Evolutionary conservation across 1,139 yeast genomes (phyloP).

Genomic region (Geotrichum restrictum): DNA sequence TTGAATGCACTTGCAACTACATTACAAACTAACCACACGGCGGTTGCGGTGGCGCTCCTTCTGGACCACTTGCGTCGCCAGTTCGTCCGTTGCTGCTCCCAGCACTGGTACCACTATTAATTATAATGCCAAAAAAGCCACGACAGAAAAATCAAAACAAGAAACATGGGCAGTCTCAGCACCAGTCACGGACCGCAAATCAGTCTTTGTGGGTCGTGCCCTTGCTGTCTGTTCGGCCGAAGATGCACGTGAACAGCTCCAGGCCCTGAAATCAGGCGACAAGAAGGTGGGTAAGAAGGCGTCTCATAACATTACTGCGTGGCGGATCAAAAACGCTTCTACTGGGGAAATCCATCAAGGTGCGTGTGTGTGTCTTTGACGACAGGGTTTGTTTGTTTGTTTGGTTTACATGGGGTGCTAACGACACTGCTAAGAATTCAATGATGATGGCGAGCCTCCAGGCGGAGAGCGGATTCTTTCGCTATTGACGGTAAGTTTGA

Average conservation of each 20-base stretch:
- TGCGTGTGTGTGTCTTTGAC: not conserved
- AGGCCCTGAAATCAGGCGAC: constrained; percentile 46
- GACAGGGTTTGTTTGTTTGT: too few relatives aligned
- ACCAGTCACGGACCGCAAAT: constrained; percentile 72
- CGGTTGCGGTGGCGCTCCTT: too few relatives aligned
- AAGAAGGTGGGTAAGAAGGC: constrained; percentile 56
- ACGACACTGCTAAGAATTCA: constrained; percentile 2
- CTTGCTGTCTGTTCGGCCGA: constrained; percentile 53
- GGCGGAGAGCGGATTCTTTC: constrained; percentile 76
- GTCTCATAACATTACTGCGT: constrained; percentile 73
- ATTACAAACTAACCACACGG: too few relatives aligned
- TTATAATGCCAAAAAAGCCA: too few relatives aligned
- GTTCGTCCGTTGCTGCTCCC: too few relatives aligned
- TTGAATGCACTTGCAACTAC: too few relatives aligned
- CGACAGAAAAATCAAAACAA: not conserved
- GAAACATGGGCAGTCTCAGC: constrained; percentile 70
- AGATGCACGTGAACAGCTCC: constrained; percentile 55
- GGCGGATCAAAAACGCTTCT: constrained; percentile 50
- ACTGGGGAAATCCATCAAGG: constrained; percentile 22
- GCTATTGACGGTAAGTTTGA: constrained; percentile 48
- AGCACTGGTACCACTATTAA: too few relatives aligned
- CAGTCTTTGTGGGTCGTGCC: constrained; percentile 77
- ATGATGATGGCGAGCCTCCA: constrained; percentile 89
- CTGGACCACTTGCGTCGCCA: too few relatives aligned
- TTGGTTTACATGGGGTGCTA: not conserved